These are phyloP conservation scores for Cercospora sp. DNA, from an alignment of 2,329 filamentous ascomycete species.

Conservation along the genomic window DNA sequence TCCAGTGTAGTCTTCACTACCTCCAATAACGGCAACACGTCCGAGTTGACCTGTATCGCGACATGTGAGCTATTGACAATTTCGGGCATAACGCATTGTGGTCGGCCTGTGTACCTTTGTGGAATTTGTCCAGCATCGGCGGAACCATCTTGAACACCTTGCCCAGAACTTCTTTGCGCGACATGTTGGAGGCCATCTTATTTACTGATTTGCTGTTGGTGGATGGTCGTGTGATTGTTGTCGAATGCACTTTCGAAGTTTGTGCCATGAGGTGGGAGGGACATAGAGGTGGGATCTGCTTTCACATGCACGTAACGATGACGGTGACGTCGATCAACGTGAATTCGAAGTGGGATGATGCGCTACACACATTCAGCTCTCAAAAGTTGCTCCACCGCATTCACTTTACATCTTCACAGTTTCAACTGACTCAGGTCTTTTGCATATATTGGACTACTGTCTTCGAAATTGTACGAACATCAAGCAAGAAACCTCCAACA, in stretches of 20 bases:
- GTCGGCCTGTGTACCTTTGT: conserved; percentile 68
- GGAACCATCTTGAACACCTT: conserved; percentile 89
- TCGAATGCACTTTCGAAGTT: neutral
- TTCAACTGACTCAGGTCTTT: neutral
- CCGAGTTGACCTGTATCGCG: conserved; percentile 74
- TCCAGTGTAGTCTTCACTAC: conserved; percentile 93
- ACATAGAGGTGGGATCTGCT: neutral
- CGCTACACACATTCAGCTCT: neutral
- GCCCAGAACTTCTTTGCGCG: conserved; percentile 71
- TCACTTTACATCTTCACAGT: neutral
- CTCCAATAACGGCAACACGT: conserved; percentile 88
- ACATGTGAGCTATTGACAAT: neutral
- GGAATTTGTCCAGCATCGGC: conserved; percentile 91
- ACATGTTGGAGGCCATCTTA: conserved; percentile 51
- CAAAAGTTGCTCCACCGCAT: neutral
- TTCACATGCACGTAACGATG: conserved; percentile 7
- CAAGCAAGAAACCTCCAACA: conserved; percentile 15
- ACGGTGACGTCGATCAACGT: conserved; percentile 6
- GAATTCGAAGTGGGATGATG: neutral
- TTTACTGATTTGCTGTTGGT: neutral
- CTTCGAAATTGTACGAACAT: neutral
- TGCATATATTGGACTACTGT: neutral
- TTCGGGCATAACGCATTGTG: neutral
- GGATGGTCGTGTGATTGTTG: neutral
- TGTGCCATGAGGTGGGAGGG: neutral